These are phyloP conservation scores for Cylindricascospora bacillispora DNA, from an alignment of 1,139 yeast genomes.

Conservation along the genomic window DNA sequence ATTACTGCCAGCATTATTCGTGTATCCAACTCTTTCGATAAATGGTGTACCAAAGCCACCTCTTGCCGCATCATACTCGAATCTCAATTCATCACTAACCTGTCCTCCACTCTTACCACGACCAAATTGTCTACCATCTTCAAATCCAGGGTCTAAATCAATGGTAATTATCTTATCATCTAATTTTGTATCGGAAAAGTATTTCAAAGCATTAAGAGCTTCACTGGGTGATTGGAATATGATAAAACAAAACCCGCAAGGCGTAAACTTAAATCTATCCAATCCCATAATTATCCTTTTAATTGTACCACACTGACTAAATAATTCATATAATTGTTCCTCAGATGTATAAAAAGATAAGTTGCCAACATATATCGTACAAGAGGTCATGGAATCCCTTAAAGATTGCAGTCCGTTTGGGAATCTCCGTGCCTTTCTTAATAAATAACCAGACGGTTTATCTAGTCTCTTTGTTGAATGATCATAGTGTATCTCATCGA, in stretches of 20 bases:
- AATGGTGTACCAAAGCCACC: constrained; percentile 35
- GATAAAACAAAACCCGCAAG: constrained; percentile 93
- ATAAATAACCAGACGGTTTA: constrained; percentile 62
- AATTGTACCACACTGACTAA: constrained; percentile 67
- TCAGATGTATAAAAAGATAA: constrained; percentile 80
- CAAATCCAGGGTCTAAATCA: constrained; percentile 90
- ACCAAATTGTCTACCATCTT: constrained; percentile 90
- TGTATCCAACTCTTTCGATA: constrained; percentile 21
- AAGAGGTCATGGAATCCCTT: constrained; percentile 48
- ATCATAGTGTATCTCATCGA: constrained; percentile 29
- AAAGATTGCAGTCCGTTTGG: constrained; percentile 41
- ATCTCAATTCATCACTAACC: constrained; percentile 44
- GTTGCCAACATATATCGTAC: constrained; percentile 82
- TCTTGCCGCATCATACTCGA: constrained; percentile 44
- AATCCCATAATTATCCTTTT: constrained; percentile 83
- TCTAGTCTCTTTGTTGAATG: constrained; percentile 60
- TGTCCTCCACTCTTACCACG: constrained; percentile 90
- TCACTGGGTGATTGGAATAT: constrained; percentile 56
- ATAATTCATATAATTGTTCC: constrained; percentile 81
- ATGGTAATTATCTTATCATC: constrained; percentile 72
- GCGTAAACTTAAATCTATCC: constrained; percentile 76
- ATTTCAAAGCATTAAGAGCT: constrained; percentile 71
- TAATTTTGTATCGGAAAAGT: constrained; percentile 62
- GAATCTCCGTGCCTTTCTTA: constrained; percentile 54
- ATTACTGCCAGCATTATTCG: constrained; percentile 5